Conservation (phyloP, 75 land plant species). For the Cunninghamia lanceolata region DNA sequence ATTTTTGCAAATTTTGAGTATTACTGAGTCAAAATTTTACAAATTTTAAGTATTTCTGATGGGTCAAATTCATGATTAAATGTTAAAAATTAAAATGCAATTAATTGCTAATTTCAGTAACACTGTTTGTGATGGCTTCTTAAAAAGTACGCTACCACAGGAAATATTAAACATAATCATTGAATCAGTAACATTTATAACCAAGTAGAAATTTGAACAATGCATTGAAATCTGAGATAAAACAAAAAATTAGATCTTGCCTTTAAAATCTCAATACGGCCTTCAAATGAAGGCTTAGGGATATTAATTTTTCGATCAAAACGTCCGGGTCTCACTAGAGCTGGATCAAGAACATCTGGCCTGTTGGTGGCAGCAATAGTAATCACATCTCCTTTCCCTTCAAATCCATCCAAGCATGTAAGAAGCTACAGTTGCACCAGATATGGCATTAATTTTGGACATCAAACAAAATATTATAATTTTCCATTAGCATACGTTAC, state of each 20-base stretch:
- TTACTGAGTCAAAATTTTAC: neutral
- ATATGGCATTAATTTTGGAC: neutral
- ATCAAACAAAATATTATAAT: neutral
- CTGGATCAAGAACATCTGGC: conserved; percentile 93
- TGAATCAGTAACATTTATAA: neutral
- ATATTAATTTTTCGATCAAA: conserved; percentile 94
- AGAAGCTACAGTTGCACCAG: conserved; percentile 65
- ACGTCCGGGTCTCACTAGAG: conserved; percentile 94
- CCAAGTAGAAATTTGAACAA: neutral
- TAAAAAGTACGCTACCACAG: neutral
- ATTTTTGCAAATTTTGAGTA: neutral
- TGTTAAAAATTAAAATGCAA: neutral
- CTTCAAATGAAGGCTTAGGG: conserved; percentile 80
- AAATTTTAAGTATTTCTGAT: too few species aligned
- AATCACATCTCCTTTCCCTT: conserved; percentile 96
- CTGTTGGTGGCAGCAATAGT: conserved; percentile 99
- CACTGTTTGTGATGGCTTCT: neutral
- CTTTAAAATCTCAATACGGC: conserved; percentile 86
- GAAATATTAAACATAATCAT: neutral
- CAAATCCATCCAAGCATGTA: conserved; percentile 98
- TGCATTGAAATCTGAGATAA: neutral
- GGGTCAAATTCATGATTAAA: too few species aligned
- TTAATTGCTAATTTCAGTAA: neutral
- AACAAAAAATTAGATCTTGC: conserved; percentile 24
- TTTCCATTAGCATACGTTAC: neutral